A percentile compares a stretch with the other conserved stretches of the same genome.
These are phyloP conservation scores for Chlorociboria aeruginascens DNA, from an alignment of 495 filamentous ascomycete genomes.

Conservation along the genomic window DNA sequence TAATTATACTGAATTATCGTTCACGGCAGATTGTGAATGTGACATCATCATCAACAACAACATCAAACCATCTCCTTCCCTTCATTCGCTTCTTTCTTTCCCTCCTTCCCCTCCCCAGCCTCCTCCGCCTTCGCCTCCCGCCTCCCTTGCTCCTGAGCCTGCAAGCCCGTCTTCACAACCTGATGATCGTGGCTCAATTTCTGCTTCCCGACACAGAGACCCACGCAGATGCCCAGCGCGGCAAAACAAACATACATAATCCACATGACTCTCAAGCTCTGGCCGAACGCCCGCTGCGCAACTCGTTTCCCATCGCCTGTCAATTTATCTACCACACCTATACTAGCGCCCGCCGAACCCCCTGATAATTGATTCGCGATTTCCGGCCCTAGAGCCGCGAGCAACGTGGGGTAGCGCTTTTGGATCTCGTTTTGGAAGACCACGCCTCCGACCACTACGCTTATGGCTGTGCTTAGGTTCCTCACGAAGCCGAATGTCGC, in stretches of 20 bases:
- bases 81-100: neutral
- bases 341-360: slow-evolving; percentile 44
- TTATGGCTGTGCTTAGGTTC: slow-evolving; percentile 50
- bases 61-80: slow-evolving; percentile 1
- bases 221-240: slow-evolving; percentile 16
- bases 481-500: slow-evolving; percentile 54
- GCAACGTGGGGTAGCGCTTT: slow-evolving; percentile 28
- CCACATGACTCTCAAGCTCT: slow-evolving; percentile 53
- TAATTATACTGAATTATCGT: too few species aligned
- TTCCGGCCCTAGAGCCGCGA: slow-evolving; percentile 28
- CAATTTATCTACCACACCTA: slow-evolving; percentile 39
- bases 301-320: slow-evolving; percentile 28
- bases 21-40: too few species aligned
- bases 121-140: slow-evolving; percentile 7
- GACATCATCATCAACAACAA: too few species aligned
- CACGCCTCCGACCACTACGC: slow-evolving; percentile 56
- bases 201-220: slow-evolving; percentile 7
- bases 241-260: slow-evolving; percentile 32
- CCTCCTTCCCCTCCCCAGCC: slow-evolving; percentile 15
- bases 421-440: slow-evolving; percentile 51
- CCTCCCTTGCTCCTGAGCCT: slow-evolving; percentile 10
- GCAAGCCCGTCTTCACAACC: slow-evolving; percentile 16
- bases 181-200: slow-evolving; percentile 14
- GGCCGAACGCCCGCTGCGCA: slow-evolving; percentile 37
- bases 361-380: slow-evolving; percentile 32